A percentile compares a stretch with the other conserved stretches of the same genome.
Evolutionary conservation across 2,329 filamentous ascomycete species (phyloP).

Genomic region (Immersiporthe knoxdaviesiana): DNA sequence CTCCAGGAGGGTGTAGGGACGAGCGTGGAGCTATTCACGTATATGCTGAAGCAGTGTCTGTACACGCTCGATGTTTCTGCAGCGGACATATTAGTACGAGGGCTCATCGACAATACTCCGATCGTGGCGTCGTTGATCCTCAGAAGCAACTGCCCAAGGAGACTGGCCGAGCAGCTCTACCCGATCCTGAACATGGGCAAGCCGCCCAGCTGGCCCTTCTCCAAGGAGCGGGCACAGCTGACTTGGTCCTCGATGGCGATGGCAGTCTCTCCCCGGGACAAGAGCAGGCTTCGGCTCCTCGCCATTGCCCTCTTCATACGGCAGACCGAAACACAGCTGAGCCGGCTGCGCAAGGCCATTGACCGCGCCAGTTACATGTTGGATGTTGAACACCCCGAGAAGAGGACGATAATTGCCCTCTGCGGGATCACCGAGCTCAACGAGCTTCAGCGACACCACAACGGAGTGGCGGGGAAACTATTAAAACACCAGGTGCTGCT

Average conservation of each 20-base stretch:
- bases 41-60: constrained; percentile 48
- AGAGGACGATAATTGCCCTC: neutral
- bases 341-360: constrained; percentile 10
- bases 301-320: constrained; percentile 27
- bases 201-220: constrained; percentile 26
- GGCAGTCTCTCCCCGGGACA: constrained; percentile 11
- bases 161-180: constrained; percentile 27
- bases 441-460: neutral
- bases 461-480: constrained; percentile 12
- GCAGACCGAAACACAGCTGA: constrained; percentile 22
- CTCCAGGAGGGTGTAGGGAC: constrained; percentile 42
- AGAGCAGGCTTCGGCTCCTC: constrained; percentile 15
- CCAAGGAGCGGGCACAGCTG: constrained; percentile 21
- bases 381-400: neutral
- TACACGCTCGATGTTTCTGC: constrained; percentile 42
- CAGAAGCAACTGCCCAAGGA: constrained; percentile 26
- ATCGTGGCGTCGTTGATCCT: constrained; percentile 31
- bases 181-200: constrained; percentile 28
- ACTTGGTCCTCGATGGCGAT: constrained; percentile 18
- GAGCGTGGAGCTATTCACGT: constrained; percentile 39
- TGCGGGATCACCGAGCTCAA: constrained; percentile 10
- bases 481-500: constrained; percentile 28
- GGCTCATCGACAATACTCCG: constrained; percentile 35
- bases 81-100: constrained; percentile 42
- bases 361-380: neutral